A percentile compares a stretch with the other conserved stretches of the same genome.
These are phyloP conservation scores for Lactifluus hygrophoroides DNA, from an alignment of 768 basidiomycete genomes.

Conservation along the genomic window DNA sequence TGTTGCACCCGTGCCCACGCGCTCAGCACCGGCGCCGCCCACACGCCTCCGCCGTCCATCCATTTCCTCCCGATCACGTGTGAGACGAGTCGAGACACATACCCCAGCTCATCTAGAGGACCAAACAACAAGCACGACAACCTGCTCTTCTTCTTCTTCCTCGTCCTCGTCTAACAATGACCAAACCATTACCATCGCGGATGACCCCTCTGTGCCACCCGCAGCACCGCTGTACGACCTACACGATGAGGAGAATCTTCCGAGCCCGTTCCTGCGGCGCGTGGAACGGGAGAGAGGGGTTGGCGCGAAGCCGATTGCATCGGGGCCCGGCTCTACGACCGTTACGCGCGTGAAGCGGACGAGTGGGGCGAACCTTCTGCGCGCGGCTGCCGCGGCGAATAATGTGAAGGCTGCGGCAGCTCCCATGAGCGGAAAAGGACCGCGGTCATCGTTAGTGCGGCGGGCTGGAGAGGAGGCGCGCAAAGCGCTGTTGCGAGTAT, in stretches of 20 bases:
- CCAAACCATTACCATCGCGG: not conserved
- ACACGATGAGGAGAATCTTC: slow-evolving; percentile 75
- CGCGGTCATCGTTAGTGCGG: slow-evolving; percentile 23
- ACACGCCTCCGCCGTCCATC: slow-evolving; percentile 25
- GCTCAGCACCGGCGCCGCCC: slow-evolving; percentile 11
- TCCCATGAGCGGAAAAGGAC: not conserved
- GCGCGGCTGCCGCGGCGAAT: slow-evolving; percentile 50
- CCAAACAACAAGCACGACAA: not conserved
- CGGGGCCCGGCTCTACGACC: slow-evolving; percentile 12
- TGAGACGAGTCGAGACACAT: not conserved
- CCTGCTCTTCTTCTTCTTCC: slow-evolving; percentile 11
- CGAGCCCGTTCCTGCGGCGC: slow-evolving; percentile 72
- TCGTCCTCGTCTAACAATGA: slow-evolving; percentile 6
- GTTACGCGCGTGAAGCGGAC: slow-evolving; percentile 31
- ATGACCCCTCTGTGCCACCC: not conserved
- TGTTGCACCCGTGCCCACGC: slow-evolving; percentile 20
- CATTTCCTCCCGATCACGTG: slow-evolving; percentile 11
- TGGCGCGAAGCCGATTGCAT: not conserved
- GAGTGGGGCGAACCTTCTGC: slow-evolving; percentile 45
- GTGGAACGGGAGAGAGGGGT: slow-evolving; percentile 32
- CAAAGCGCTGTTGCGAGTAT: slow-evolving; percentile 36
- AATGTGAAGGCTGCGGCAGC: slow-evolving; percentile 33
- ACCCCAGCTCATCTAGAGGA: not conserved
- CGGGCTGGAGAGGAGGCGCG: slow-evolving; percentile 46
- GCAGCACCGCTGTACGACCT: slow-evolving; percentile 42